Evolutionary conservation across 306 rosid species (phyloP).

Genomic region (Herpetospermum pedunculosum): DNA sequence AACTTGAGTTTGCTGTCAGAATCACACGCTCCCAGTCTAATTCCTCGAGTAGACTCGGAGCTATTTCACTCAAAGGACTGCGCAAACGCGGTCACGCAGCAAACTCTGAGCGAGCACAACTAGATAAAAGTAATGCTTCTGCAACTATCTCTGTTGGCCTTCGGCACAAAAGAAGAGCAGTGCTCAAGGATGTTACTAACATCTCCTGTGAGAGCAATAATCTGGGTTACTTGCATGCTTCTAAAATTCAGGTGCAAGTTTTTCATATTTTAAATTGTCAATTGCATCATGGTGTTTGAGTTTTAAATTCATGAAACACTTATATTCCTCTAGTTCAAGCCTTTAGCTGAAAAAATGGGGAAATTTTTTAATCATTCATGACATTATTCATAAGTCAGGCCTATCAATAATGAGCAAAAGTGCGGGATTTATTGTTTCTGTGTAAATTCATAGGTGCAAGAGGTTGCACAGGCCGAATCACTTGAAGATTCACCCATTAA

Average conservation of each 20-base stretch:
- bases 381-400: background rate
- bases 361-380: background rate
- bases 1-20: background rate
- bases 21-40: background rate
- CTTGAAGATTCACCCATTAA: background rate
- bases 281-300: background rate
- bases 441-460: background rate
- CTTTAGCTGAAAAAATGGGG: background rate
- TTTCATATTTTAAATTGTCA: background rate
- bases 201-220: background rate
- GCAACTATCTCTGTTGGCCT: background rate
- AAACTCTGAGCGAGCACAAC: background rate
- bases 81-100: background rate
- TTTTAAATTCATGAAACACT: background rate
- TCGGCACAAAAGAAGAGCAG: constrained; percentile 2
- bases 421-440: background rate
- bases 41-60: background rate
- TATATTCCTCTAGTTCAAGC: background rate
- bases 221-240: background rate
- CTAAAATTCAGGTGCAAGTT: background rate
- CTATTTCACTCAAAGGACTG: background rate
- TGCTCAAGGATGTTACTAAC: constrained; percentile 8
- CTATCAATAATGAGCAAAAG: background rate
- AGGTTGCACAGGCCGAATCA: background rate
- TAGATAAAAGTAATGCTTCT: background rate